Base-by-base conservation (phyloP, 2,329 filamentous ascomycete species). In the Ceratocystis ficicola region DNA sequence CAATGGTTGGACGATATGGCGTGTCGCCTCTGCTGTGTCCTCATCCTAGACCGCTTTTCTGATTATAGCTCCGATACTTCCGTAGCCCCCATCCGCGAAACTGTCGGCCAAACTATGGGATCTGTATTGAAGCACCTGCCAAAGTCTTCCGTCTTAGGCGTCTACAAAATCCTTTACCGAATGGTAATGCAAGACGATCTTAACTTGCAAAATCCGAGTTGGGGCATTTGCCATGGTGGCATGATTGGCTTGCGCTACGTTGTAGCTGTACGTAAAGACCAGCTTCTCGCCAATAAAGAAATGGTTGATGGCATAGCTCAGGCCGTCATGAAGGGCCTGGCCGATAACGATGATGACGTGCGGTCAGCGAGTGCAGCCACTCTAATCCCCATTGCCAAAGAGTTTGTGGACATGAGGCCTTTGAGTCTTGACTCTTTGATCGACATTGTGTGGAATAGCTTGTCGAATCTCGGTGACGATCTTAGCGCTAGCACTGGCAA, bases 31-130 rank as follows among this genome's bases (percentile, higher is more conserved):
- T 93, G 92, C 75, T 96, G 90, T 73, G 92, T 99, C 64, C 87
- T 99, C 71, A 96, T 99, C 86, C 85, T 99, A 17, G 94, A 99
- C 76, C 86, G 92, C 64, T 99, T 99, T 73, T 95, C 92, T 66
- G 94, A 99, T 73, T 99, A 96, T 77, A 94, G 95, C 67, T 96
- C 92, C 4, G 94, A 99, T 74, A 99, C 90, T 64, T 95, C 95
- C 0, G 91, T 99, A 50, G 94, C 94, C 0, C 94, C 94, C 0
- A 96, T 99, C 69, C 83, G 94, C 69, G 94, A 99, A 77, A 96
- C 92, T 0, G 89, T 95, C 50, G 94, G 94, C 59, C 94, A 99
- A 76, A 93, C 92, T 1, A 80, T 99, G 15, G 95, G 93, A 71
- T 90, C 93, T 12, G 84, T 95, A 15, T 78, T 99, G 65, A 90